Percentiles rank a stretch among this genome's conserved stretches.
Evolutionary conservation across 495 filamentous ascomycete species (phyloP).

Genomic region (Aspergillus steynii): DNA sequence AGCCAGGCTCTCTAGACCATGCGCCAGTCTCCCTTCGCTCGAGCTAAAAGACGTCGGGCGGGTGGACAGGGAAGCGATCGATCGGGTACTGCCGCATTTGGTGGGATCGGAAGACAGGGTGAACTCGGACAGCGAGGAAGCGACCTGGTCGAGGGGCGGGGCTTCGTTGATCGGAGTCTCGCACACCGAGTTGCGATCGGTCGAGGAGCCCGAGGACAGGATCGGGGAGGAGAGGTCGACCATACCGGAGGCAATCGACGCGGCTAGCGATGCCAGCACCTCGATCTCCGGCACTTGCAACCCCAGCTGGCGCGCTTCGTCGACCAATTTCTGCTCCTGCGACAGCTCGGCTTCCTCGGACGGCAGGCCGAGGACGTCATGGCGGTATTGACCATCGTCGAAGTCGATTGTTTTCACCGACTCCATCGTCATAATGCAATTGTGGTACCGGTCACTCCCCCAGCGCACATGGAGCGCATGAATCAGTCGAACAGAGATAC

Average conservation of each 20-base stretch:
- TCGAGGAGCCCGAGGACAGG: conserved; percentile 40
- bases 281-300: conserved; percentile 40
- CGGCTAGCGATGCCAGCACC: conserved; percentile 39
- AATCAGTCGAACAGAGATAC: conserved; percentile 1
- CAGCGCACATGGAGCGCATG: conserved; percentile 15
- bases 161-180: conserved; percentile 32
- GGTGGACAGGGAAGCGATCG: conserved; percentile 43
- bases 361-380: conserved; percentile 36
- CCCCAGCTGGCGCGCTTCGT: conserved; percentile 43
- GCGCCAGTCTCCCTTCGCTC: conserved; percentile 31
- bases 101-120: conserved; percentile 36
- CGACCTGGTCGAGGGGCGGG: conserved; percentile 33
- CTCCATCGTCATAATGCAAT: conserved; percentile 22
- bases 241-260: conserved; percentile 41
- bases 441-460: conserved; percentile 6
- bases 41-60: conserved; percentile 47
- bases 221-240: conserved; percentile 40
- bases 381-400: conserved; percentile 42
- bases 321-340: conserved; percentile 37
- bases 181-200: conserved; percentile 37
- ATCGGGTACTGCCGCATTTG: conserved; percentile 41
- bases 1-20: conserved; percentile 8
- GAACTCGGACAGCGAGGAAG: conserved; percentile 39
- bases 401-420: conserved; percentile 12
- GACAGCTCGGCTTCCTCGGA: conserved; percentile 39